Evolutionary conservation across 495 filamentous ascomycete species (phyloP).

Genomic region (Oleoguttula mirabilis): DNA sequence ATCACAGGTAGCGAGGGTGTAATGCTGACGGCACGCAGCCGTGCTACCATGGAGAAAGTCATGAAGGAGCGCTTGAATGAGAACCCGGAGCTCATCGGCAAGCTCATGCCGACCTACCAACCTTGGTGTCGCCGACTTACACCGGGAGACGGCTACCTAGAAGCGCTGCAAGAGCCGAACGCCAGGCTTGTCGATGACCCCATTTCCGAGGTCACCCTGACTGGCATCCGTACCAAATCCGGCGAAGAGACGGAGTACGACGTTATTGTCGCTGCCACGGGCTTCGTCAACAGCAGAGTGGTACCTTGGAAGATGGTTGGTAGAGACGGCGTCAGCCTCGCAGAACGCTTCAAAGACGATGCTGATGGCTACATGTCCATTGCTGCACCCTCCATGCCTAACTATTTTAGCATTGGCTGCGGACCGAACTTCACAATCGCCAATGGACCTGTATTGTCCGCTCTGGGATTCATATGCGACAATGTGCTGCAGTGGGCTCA

Average conservation of each 20-base stretch:
- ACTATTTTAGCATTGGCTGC: constrained; percentile 14
- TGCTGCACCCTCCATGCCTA: constrained; percentile 8
- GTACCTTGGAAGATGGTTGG: constrained; percentile 40
- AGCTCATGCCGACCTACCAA: constrained; percentile 21
- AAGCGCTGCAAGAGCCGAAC: constrained; percentile 18
- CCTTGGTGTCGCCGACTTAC: constrained; percentile 24
- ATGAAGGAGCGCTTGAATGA: constrained; percentile 14
- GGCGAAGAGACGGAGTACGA: constrained; percentile 27
- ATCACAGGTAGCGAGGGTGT: too few species aligned
- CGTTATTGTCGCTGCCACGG: constrained; percentile 37
- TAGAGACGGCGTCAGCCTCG: constrained; percentile 24
- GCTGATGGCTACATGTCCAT: constrained; percentile 10
- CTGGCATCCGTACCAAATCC: constrained; percentile 21
- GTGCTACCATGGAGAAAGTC: constrained; percentile 2
- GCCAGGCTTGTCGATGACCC: constrained; percentile 8
- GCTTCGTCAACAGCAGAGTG: constrained; percentile 39
- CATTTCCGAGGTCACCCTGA: constrained; percentile 22
- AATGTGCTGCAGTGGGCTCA: constrained; percentile 4
- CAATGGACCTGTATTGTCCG: constrained; percentile 6
- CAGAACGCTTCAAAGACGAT: constrained; percentile 12
- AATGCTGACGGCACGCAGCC: neutral
- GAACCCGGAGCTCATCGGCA: constrained; percentile 21
- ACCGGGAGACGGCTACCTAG: constrained; percentile 27
- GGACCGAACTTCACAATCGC: constrained; percentile 4
- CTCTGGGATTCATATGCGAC: constrained; percentile 2